A percentile compares a stretch with the other conserved stretches of the same genome.
These are phyloP conservation scores for Tylopilus sp. DNA, from an alignment of 768 basidiomycete species.

Conservation along the genomic window DNA sequence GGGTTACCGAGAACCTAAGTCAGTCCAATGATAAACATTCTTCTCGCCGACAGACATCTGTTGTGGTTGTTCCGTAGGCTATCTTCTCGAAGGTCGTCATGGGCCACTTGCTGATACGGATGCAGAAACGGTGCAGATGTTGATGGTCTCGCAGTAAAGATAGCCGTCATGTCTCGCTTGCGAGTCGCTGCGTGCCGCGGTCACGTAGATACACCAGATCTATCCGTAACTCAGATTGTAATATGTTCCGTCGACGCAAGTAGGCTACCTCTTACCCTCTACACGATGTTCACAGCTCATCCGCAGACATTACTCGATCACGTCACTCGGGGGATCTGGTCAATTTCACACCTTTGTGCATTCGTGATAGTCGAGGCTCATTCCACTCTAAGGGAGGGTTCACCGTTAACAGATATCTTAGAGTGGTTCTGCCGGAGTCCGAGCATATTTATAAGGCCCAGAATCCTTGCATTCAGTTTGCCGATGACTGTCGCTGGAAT, in stretches of 20 bases:
- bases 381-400: conserved; percentile 34
- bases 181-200: conserved; percentile 14
- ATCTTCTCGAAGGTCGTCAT: not conserved
- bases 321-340: conserved; percentile 35
- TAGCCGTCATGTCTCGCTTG: conserved; percentile 16
- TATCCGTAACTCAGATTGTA: conserved; percentile 33
- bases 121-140: conserved; percentile 11
- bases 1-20: conserved; percentile 6
- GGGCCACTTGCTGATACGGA: not conserved
- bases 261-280: conserved; percentile 4
- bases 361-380: conserved; percentile 46
- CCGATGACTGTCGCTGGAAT: conserved; percentile 28
- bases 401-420: conserved; percentile 43
- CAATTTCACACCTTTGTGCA: conserved; percentile 42
- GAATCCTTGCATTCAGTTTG: conserved; percentile 40
- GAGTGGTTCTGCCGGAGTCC: conserved; percentile 41
- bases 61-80: conserved; percentile 21
- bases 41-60: conserved; percentile 9
- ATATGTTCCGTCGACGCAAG: conserved; percentile 42
- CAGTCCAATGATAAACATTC: not conserved
- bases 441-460: conserved; percentile 37
- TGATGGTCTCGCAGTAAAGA: conserved; percentile 14
- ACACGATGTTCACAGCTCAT: conserved; percentile 3
- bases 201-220: conserved; percentile 14
- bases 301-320: conserved; percentile 40